Evolutionary conservation across 371 early-diverging fungal species (phyloP), one percentile per base, ranked within the genome.

Genomic region (Mucor plumbeus): DNA sequence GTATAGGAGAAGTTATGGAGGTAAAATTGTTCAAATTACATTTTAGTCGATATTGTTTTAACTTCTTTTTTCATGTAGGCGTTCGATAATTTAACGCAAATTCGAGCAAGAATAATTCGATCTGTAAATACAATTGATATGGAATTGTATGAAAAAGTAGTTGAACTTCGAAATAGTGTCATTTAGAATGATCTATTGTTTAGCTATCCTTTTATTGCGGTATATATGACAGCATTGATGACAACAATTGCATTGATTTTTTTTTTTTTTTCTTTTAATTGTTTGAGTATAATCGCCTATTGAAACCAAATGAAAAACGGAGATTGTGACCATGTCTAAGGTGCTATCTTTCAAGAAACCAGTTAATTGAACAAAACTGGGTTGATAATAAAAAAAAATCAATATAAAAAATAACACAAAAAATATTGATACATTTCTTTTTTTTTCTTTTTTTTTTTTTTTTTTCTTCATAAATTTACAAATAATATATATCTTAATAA

Each of bases 91-190:
- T 19, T 38, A 3, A 6, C 39, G n/a, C 50, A 35, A n/a, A 61
- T 70, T 15, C 31, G 39, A n/a, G 70, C 65, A 4, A 61, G 70
- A 13, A 65, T 70, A 13, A 13, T 65, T 26, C 58, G 70, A 48
- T n/a, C 26, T 13, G 59, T 65, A 3, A 58, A 70, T 17, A 56
- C 61, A 19, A 9, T 70, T 4, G 62, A 70, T 48, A 56, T 70
- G 62, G 65, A 70, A 3, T 31, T 70, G 7, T 70, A 70, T 43
- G 65, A 70, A 62, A 65, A 53, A 35, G 63, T 61, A 10, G 59
- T 65, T 31, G 53, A 59, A 19, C 40, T 69, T 43, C 36, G 59
- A 40, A 69, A 64, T 38, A 58, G 17, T 14, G 55, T 55, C 55
- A 55, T 55, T 55, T 55, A 35, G 35, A 55, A 50, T 7, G 50